Evolutionary conservation across 2,329 filamentous ascomycete genomes (phyloP), one percentile per base, ranked within the genome.

Genomic region (Penicillium expansum): DNA sequence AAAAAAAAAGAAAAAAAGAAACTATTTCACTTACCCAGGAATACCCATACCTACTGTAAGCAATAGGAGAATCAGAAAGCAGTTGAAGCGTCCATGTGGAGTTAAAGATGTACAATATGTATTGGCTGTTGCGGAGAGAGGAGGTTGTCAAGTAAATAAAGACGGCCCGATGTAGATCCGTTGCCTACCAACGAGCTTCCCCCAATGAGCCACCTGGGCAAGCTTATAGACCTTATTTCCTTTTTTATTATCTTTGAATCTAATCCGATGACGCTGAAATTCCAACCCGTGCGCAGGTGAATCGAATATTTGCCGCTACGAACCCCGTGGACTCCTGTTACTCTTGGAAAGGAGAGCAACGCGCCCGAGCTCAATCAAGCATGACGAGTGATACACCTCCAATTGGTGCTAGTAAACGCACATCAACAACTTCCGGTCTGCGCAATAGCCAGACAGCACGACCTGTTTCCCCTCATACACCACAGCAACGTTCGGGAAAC

Each of bases 401-500:
- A 54, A 52, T 66, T 58, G 38, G 62, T 56, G 67, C 74, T 41
- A 62, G 58, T 48, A 65, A 68, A 57, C 37, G 60, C 52, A 55
- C 66, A 62, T 59, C 61, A 55, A 60, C 59, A 50, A 50, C 64
- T 56, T 69, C 69, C 43, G 69, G 57, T 55, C 51, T 71, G 33
- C 73, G 72, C 29, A 58, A 71, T 49, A 69, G 61, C 41, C 70
- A 71, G 43, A 60, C 64, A 41, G 61, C 67, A 33, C 63, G 64
- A 37, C 74, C 77, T 11, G 73, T 77, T 39, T 80, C 79, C 56
- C 86, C 87, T 48, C 84, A 85, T 63, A 90, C 88, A 9, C 87
- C 83, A 37, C 78, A 71, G 52, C 63, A 71, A 33, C 85, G 55
- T 71, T 82, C 62, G 77, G 83, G 60, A 71, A 78, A 67, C 74